Evolutionary conservation across 202 grass and related monocot genomes (phyloP).

Genomic region (Hordeum pubiflorum): DNA sequence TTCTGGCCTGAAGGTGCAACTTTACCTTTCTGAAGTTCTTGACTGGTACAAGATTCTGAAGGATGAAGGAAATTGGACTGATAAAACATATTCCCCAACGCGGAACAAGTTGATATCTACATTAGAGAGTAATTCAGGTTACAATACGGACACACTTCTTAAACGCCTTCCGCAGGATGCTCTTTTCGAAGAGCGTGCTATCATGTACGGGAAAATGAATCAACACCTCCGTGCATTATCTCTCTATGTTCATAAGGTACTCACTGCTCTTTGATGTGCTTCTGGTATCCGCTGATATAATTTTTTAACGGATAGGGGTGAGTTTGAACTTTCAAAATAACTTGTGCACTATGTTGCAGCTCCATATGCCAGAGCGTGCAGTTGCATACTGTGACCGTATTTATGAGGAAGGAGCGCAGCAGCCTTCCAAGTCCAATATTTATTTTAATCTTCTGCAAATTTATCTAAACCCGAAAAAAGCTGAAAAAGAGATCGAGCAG

Average conservation of each 20-base stretch:
- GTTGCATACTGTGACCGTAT: constrained; percentile 93
- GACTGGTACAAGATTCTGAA: constrained; percentile 82
- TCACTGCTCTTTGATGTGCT: constrained; percentile 11
- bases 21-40: constrained; percentile 96
- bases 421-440: constrained; percentile 84
- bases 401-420: constrained; percentile 61
- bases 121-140: constrained; percentile 81
- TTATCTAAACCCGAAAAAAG: constrained; percentile 86
- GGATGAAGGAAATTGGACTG: constrained; percentile 83
- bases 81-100: constrained; percentile 76
- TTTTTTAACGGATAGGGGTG: constrained; percentile 11
- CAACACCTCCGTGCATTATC: constrained; percentile 87
- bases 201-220: constrained; percentile 89
- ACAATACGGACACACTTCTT: constrained; percentile 82
- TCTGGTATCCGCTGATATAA: neutral
- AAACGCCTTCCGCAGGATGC: constrained; percentile 76
- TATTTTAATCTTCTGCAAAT: constrained; percentile 96
- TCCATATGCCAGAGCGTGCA: constrained; percentile 69
- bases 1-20: constrained; percentile 68
- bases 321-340: constrained; percentile 28
- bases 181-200: constrained; percentile 93
- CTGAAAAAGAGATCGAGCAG: constrained; percentile 62
- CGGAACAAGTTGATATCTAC: constrained; percentile 84
- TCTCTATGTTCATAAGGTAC: constrained; percentile 97
- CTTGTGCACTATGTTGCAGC: constrained; percentile 42